Conservation (phyloP, 495 filamentous ascomycete genomes). For the Acidiella bohemica region DNA sequence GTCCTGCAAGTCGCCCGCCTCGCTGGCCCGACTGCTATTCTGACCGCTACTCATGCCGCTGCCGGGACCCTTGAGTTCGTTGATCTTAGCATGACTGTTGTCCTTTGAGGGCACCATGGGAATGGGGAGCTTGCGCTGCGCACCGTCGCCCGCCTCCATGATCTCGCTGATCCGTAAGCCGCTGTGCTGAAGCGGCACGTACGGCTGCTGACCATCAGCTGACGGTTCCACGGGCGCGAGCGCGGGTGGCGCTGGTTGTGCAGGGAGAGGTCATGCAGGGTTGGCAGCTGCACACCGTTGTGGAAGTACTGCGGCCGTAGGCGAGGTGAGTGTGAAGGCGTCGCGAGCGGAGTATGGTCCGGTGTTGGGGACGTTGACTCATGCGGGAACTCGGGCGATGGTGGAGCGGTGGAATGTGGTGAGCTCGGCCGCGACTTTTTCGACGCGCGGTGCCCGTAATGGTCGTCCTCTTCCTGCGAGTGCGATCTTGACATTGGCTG, state of each 20-base stretch:
- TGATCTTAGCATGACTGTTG: conserved; percentile 13
- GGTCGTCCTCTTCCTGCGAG: conserved; percentile 72
- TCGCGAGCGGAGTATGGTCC: conserved; percentile 90
- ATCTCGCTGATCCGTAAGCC: conserved; percentile 84
- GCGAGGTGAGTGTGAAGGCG: conserved; percentile 88
- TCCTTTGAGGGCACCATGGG: conserved; percentile 50
- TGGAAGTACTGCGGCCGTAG: conserved; percentile 56
- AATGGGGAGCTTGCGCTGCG: conserved; percentile 89
- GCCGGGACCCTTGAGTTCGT: conserved; percentile 14
- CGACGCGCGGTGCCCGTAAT: conserved; percentile 56
- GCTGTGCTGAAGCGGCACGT: conserved; percentile 43
- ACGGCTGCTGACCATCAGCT: conserved; percentile 42
- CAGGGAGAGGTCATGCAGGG: conserved; percentile 75
- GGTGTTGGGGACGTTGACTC: conserved; percentile 93
- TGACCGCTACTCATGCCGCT: conserved; percentile 17
- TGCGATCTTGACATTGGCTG: conserved; percentile 82
- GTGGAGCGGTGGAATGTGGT: conserved; percentile 86
- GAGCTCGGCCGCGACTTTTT: conserved; percentile 88
- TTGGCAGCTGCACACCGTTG: conserved; percentile 62
- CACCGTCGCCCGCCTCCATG: conserved; percentile 72
- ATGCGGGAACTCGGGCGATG: conserved; percentile 95
- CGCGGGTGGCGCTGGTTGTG: conserved; percentile 60
- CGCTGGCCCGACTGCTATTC: conserved; percentile 12
- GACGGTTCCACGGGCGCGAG: conserved; percentile 84
- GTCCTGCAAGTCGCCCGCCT: conserved; percentile 18